Evolutionary conservation across 2,329 filamentous ascomycete genomes (phyloP).

Genomic region (Onygenales sp.): DNA sequence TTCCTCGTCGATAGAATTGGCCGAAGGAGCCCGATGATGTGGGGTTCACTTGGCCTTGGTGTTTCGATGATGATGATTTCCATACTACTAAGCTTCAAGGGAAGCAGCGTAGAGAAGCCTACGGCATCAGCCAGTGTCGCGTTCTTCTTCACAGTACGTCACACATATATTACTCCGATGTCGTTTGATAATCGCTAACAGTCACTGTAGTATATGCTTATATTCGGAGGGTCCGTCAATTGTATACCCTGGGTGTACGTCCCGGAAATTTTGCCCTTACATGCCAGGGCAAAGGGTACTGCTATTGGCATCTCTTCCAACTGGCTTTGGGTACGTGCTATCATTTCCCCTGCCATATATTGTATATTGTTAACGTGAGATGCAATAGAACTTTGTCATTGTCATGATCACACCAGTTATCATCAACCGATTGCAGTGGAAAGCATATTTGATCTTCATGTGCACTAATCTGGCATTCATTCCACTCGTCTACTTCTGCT

Average conservation of each 20-base stretch:
- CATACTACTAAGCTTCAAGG: slow-evolving; percentile 35
- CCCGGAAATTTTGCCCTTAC: slow-evolving; percentile 42
- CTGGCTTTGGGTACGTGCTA: slow-evolving; percentile 33
- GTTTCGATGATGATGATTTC: slow-evolving; percentile 35
- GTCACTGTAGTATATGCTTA: slow-evolving; percentile 27
- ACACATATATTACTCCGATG: no score
- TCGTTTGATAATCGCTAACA: background rate
- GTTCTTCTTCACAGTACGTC: slow-evolving; percentile 39
- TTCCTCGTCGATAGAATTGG: slow-evolving; percentile 37
- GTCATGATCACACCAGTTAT: slow-evolving; percentile 27
- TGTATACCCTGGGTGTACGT: slow-evolving; percentile 44
- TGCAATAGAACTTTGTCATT: slow-evolving; percentile 35
- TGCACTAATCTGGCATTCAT: slow-evolving; percentile 24
- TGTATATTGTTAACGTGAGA: slow-evolving; percentile 3
- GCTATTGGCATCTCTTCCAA: slow-evolving; percentile 42
- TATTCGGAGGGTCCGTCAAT: slow-evolving; percentile 37
- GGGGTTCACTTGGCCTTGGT: slow-evolving; percentile 23
- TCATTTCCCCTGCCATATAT: background rate
- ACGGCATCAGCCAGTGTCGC: slow-evolving; percentile 39
- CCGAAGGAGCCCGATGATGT: slow-evolving; percentile 28
- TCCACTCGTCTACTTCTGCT: slow-evolving; percentile 39
- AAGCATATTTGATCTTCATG: slow-evolving; percentile 29
- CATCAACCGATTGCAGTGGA: slow-evolving; percentile 24
- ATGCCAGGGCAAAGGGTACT: slow-evolving; percentile 41
- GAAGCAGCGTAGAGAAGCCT: slow-evolving; percentile 24